Evolutionary conservation across 2,329 filamentous ascomycete genomes (phyloP).

Genomic region (Dothiorella sarmentorum): DNA sequence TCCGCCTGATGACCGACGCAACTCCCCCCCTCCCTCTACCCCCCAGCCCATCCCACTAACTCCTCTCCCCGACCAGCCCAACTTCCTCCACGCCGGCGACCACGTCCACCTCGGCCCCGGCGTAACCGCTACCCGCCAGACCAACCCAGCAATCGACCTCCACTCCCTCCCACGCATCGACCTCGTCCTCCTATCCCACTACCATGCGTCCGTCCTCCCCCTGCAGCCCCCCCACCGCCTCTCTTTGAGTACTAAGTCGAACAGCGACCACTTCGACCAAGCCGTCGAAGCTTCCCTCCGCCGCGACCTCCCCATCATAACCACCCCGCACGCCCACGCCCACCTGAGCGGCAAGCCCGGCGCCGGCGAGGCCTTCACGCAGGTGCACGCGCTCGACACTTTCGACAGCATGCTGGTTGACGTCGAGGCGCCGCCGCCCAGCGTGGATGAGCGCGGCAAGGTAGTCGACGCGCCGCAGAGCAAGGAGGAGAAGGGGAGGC

Average conservation of each 20-base stretch:
- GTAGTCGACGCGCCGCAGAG: constrained; percentile 11
- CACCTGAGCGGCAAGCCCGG: constrained; percentile 48
- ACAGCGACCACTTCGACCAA: constrained; percentile 57
- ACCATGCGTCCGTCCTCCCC: no score
- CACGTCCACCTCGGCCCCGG: constrained; percentile 65
- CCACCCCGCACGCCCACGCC: constrained; percentile 58
- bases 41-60: no score
- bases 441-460: no score
- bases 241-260: no score
- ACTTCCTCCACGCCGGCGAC: constrained; percentile 64
- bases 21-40: no score
- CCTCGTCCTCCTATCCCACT: constrained; percentile 60
- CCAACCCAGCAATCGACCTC: constrained; percentile 59
- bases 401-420: constrained; percentile 53
- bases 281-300: constrained; percentile 50
- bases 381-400: constrained; percentile 54
- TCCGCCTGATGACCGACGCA: constrained; percentile 55
- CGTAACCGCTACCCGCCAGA: constrained; percentile 53
- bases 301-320: constrained; percentile 59
- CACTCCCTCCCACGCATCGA: constrained; percentile 59
- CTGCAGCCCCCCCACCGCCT: no score
- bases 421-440: no score
- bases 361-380: constrained; percentile 50
- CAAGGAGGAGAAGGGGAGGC: no score
- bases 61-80: no score